These are phyloP conservation scores for Oenanthe sinensis DNA, from an alignment of 129 eudicot genomes.

Conservation along the genomic window DNA sequence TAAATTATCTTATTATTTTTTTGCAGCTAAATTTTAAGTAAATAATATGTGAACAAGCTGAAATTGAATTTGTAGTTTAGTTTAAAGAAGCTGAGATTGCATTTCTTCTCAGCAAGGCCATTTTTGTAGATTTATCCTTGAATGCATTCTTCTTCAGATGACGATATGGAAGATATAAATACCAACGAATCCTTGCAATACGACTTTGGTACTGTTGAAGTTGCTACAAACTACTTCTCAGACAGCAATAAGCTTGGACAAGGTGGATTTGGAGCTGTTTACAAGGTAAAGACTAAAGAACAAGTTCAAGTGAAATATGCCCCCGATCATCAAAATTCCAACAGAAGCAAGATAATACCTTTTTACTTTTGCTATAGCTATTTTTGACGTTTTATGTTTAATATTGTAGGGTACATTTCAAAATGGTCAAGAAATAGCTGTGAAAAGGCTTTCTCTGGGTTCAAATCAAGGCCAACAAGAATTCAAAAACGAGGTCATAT, in stretches of 20 bases:
- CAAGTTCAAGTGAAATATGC: background rate
- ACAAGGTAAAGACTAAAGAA: background rate
- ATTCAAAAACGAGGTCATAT: constrained; percentile 19
- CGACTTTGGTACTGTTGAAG: background rate
- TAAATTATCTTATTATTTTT: too few relatives aligned
- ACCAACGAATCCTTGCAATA: background rate
- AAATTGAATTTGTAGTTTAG: background rate
- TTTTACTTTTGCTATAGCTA: background rate
- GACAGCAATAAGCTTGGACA: constrained; percentile 4
- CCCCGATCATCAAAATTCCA: background rate
- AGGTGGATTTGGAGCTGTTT: too few relatives aligned
- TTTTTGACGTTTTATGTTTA: background rate
- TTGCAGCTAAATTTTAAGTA: background rate
- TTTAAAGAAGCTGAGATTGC: background rate
- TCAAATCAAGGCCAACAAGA: constrained; percentile 18
- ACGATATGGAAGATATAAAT: background rate
- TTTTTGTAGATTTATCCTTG: background rate
- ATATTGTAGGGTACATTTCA: too few relatives aligned
- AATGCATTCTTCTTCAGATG: background rate
- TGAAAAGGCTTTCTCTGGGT: constrained; percentile 9
- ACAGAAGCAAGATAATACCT: background rate
- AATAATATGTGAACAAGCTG: background rate
- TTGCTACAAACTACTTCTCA: constrained; percentile 7
- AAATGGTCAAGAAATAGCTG: constrained; percentile 6
- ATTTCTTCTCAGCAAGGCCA: background rate